phyloP scores from a whole-genome alignment of 2,329 filamentous ascomycete genomes.

The Scedosporium apiospermum region DNA sequence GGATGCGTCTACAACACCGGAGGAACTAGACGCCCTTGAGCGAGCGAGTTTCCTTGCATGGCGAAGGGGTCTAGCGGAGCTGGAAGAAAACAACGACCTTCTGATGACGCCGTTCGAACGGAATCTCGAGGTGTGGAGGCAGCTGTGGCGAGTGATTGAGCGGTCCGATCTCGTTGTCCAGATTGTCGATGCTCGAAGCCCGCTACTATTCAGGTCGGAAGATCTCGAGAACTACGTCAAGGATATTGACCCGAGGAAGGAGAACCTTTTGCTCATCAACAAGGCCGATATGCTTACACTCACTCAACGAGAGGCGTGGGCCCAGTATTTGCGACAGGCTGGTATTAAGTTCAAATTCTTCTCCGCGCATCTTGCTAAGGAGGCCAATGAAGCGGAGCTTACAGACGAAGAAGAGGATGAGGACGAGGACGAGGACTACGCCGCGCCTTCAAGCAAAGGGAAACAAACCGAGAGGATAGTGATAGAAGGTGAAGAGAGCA shows the following conservation, averaged over 20 bases:
- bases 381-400: conserved; percentile 60
- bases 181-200: conserved; percentile 95
- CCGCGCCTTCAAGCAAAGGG: conserved; percentile 11
- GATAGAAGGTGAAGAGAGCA: conserved; percentile 28
- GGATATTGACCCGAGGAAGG: conserved; percentile 77
- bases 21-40: conserved; percentile 72
- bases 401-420: conserved; percentile 19
- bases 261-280: conserved; percentile 89
- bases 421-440: conserved; percentile 13
- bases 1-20: conserved; percentile 75
- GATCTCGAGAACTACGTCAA: conserved; percentile 93
- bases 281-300: conserved; percentile 98
- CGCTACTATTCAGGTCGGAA: conserved; percentile 85
- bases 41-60: conserved; percentile 75
- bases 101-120: conserved; percentile 97
- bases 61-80: conserved; percentile 80
- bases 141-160: conserved; percentile 97
- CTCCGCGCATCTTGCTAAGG: conserved; percentile 85
- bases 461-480: conserved; percentile 14
- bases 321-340: conserved; percentile 70
- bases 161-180: conserved; percentile 91
- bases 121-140: conserved; percentile 95
- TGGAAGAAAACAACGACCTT: conserved; percentile 88
- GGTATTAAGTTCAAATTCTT: conserved; percentile 93
- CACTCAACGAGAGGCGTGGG: conserved; percentile 75